Base-by-base conservation (phyloP, 2,329 filamentous ascomycete genomes). In the Botrytis medusae region DNA sequence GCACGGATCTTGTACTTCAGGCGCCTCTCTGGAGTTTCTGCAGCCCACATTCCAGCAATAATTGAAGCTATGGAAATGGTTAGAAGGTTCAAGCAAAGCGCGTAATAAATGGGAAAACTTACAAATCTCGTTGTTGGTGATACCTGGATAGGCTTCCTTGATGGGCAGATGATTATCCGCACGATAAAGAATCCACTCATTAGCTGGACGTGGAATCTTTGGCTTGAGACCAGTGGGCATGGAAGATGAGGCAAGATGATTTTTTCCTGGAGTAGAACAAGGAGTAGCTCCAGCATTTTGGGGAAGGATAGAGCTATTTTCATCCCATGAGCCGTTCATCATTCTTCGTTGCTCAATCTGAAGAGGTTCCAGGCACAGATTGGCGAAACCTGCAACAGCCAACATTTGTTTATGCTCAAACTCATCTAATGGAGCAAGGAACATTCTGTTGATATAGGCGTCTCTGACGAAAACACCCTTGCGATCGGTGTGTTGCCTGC, bases 151-250 rank as follows among this genome's bases (percentile, higher is more conserved):
- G 10, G 65, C 65, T 34, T 57, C 22, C 48, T 69, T 69, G n/a
- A 69, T 69, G 14, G 22, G 46, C 25, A 69, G 51, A 59, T 69
- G 65, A n/a, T 69, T 69, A 25, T 69, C 65, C 12, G 65, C 48
- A 18, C 65, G 65, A 22, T 69, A 69, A 20, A 69, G 65, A 69
- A 69, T 59, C 65, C 51, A 69, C 40, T 69, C 65, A 69, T 69
- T 69, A n/a, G 65, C 46, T 29, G 65, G 65, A 57, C 65, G 65
- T 29, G 65, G 65, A 14, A 69, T 69, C 20, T 69, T 69, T 69
- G 37, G 54, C n/a, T 57, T 57, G 16, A 20, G 37, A 57, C 12
- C 34, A 42, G 22, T 9, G 25, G 48, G 32, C 25, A 57, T 18
- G 25, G 48, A 29, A 4, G 34, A 25, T 57, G 65, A 25, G 14